Base-by-base conservation (phyloP, 805 yeast species). In the Pichia gijzeniarum region DNA sequence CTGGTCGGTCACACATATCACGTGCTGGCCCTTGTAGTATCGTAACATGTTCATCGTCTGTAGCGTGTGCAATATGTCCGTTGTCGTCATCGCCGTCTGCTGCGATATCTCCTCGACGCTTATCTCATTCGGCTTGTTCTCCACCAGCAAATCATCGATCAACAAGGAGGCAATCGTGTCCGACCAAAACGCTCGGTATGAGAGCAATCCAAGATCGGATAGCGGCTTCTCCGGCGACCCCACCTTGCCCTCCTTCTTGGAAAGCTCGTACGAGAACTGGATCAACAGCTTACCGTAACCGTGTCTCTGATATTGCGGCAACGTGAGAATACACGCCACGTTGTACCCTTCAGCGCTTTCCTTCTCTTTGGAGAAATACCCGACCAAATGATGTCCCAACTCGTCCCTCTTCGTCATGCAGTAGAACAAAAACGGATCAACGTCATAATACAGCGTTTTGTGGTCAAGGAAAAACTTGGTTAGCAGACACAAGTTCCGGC, bases 181-280 rank as follows among this genome's bases (percentile, higher is more conserved):
- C 0, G 97, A 80, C 99, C 99, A 93, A 61, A 76, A 93, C 0
- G 97, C 96, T 63, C 99, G 79, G 59, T 93, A 93, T 5, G 96
- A 85, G 25, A 93, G 72, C 28, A 93, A 71, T 35, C 99, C 99
- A 59, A 93, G 72, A 72, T 93, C 99, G 0, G 96, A 86, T 19
- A 93, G 71, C 3, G 99, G 99, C 60, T 93, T 93, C 65, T 93
- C 99, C 0, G 99, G 99, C 0, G 96, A 88, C 1, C 99, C 99
- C 3, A 81, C 79, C 62, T 93, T 93, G 43, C 83, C 80, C 59
- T 93, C 99, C 43, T 80, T 83, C 57, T 83, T 82, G 2, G 96
- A 85, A 36, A 93, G 69, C 69, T 86, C 95, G 62, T 93, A 93
- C 3, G 96, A 87, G 61, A 93, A 91, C 57, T 91, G 96, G 56